These are phyloP conservation scores for Vickermania spadyakhi DNA, from an alignment of 208 protist species.

Conservation along the genomic window DNA sequence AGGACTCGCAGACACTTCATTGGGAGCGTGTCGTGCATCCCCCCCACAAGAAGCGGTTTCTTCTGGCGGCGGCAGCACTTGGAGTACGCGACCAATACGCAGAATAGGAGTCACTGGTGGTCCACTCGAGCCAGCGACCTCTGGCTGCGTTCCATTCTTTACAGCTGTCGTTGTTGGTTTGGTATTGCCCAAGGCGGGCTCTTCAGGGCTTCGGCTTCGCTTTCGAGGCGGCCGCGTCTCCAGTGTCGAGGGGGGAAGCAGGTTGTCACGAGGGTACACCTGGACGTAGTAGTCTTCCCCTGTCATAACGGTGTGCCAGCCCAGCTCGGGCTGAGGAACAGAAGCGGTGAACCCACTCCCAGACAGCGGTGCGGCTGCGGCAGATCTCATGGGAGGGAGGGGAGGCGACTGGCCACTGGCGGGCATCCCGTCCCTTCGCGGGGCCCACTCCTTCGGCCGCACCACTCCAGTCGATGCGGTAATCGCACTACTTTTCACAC, in stretches of 20 bases:
- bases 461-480: not conserved
- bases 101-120: no score
- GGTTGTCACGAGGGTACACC: not conserved
- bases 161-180: no score
- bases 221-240: not conserved
- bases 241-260: no score
- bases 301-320: no score
- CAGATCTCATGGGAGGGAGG: not conserved
- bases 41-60: not conserved
- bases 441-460: not conserved
- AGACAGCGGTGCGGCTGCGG: not conserved
- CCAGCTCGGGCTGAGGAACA: not conserved
- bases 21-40: not conserved
- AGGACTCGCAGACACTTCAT: not conserved
- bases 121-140: not conserved
- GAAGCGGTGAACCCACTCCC: not conserved
- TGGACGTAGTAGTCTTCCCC: not conserved
- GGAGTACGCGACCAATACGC: not conserved
- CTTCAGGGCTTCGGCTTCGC: no score
- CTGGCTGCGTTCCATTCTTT: no score
- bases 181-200: no score
- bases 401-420: not conserved
- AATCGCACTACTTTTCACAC: not conserved
- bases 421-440: not conserved
- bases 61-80: not conserved